These are phyloP conservation scores for Phytophthora pluvialis DNA, from an alignment of 352 stramenopile species.

Conservation along the genomic window DNA sequence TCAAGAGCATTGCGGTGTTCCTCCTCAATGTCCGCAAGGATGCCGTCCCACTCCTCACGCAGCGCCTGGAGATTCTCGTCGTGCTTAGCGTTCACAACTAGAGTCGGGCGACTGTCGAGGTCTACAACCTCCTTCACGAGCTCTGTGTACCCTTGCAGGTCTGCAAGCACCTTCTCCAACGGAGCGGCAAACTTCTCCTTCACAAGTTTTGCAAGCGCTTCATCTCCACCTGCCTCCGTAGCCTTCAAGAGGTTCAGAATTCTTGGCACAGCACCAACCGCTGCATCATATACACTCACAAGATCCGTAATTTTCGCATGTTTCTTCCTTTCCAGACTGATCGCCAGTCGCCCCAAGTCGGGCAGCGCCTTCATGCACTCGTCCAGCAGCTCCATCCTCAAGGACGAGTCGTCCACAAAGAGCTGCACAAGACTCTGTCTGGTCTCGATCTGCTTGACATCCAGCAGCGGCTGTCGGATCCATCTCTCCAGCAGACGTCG, in stretches of 20 bases:
- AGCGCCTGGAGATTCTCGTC: constrained; percentile 80
- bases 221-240: constrained; percentile 36
- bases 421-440: constrained; percentile 93
- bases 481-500: constrained; percentile 94
- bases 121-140: constrained; percentile 89
- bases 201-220: constrained; percentile 43
- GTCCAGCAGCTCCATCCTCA: constrained; percentile 90
- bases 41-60: constrained; percentile 75
- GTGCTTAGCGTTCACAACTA: constrained; percentile 86
- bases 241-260: constrained; percentile 59
- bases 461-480: constrained; percentile 96
- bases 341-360: constrained; percentile 75
- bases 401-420: constrained; percentile 90
- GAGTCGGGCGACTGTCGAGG: constrained; percentile 77
- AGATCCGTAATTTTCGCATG: constrained; percentile 81
- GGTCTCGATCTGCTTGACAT: constrained; percentile 84
- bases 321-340: constrained; percentile 75
- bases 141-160: constrained; percentile 70
- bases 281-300: constrained; percentile 85
- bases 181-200: constrained; percentile 52
- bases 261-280: constrained; percentile 69
- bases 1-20: constrained; percentile 68
- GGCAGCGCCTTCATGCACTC: constrained; percentile 89
- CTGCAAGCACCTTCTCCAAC: constrained; percentile 64
- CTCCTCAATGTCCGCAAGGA: constrained; percentile 84